These are phyloP conservation scores for Lecanosticta acicola DNA, from an alignment of 2,329 filamentous ascomycete species.

Conservation along the genomic window DNA sequence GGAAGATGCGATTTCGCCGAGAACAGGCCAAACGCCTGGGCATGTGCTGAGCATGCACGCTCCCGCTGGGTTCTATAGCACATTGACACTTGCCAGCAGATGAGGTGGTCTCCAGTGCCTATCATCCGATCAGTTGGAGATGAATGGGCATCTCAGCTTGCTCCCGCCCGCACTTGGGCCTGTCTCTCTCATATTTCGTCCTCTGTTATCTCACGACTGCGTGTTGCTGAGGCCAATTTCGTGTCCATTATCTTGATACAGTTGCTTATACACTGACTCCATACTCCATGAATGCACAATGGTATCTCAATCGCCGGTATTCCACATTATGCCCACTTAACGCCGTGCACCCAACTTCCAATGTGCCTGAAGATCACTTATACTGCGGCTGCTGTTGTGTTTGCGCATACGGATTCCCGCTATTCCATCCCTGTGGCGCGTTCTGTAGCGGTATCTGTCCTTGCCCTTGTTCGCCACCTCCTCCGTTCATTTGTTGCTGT, in stretches of 20 bases:
- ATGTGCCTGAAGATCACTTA: background rate
- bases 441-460: slow-evolving; percentile 32
- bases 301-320: background rate
- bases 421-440: slow-evolving; percentile 26
- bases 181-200: no score
- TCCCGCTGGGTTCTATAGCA: no score
- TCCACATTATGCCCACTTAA: background rate
- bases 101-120: no score
- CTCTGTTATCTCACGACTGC: no score
- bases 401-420: slow-evolving; percentile 15
- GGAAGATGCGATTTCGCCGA: no score
- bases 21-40: no score
- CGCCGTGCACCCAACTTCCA: background rate
- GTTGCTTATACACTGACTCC: background rate
- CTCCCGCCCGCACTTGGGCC: no score
- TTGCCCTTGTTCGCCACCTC: slow-evolving; percentile 18
- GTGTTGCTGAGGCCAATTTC: background rate
- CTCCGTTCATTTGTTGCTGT: slow-evolving; percentile 31
- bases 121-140: no score
- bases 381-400: slow-evolving; percentile 10
- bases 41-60: no score
- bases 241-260: background rate
- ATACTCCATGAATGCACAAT: background rate
- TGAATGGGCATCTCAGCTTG: no score
- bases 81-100: no score